Evolutionary conservation across 108 stramenopile species (phyloP).

Genomic region (Nitzschia sp.): DNA sequence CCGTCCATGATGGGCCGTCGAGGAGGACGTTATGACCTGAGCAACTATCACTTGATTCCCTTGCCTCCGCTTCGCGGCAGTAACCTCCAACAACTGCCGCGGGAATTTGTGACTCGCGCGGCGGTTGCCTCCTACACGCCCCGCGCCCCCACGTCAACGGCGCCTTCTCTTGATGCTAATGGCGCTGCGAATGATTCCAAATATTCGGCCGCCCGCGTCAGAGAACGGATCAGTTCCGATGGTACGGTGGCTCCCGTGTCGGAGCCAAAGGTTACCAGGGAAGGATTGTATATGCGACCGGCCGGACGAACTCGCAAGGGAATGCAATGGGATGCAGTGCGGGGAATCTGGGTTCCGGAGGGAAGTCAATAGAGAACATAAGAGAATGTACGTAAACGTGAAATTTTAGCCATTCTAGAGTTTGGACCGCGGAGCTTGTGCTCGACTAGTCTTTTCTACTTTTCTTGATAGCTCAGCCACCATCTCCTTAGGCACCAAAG

Average conservation of each 20-base stretch:
- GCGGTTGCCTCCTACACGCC: conserved; percentile 34
- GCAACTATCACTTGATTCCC: conserved; percentile 27
- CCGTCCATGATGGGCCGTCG: not conserved
- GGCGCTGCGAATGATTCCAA: conserved; percentile 35
- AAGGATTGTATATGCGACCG: conserved; percentile 70
- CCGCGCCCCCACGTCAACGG: not conserved
- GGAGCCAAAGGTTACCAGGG: conserved; percentile 61
- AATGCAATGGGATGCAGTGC: conserved; percentile 82
- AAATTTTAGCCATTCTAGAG: too few species aligned
- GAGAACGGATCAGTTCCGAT: conserved; percentile 60
- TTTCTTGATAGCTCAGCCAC: conserved; percentile 69
- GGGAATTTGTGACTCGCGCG: conserved; percentile 2
- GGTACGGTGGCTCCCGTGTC: conserved; percentile 73
- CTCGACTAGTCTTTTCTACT: conserved; percentile 73
- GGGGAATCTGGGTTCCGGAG: conserved; percentile 74
- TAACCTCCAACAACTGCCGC: conserved; percentile 24
- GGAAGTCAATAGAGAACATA: conserved; percentile 10
- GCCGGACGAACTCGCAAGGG: conserved; percentile 77
- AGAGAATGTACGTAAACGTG: too few species aligned
- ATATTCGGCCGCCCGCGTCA: conserved; percentile 66
- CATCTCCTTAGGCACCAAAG: conserved; percentile 78
- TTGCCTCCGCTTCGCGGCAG: conserved; percentile 29
- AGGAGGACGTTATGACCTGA: conserved; percentile 8
- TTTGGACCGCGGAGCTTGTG: conserved; percentile 43
- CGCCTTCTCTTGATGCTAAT: not conserved